A percentile compares a stretch with the other conserved stretches of the same genome.
These are phyloP conservation scores for Hypoxylon sp. DNA, from an alignment of 2,329 filamentous ascomycete species.

Conservation along the genomic window DNA sequence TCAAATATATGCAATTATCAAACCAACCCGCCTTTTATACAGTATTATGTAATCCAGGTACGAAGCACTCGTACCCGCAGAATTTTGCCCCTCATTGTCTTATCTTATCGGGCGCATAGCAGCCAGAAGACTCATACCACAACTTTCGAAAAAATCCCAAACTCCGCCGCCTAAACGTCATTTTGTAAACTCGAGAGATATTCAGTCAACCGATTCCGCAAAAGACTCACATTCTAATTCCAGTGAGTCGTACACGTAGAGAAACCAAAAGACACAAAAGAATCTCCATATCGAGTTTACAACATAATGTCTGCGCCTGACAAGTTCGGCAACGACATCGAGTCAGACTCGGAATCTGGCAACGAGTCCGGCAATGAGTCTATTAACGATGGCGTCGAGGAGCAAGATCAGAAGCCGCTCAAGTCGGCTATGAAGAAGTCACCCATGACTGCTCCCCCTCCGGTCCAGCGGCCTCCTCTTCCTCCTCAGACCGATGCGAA, in stretches of 20 bases:
- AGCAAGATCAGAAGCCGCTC: constrained; percentile 74
- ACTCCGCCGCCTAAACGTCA: constrained; percentile 44
- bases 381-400: constrained; percentile 70
- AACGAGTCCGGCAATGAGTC: constrained; percentile 71
- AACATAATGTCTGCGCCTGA: constrained; percentile 71
- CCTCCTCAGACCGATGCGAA: constrained; percentile 95
- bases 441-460: constrained; percentile 69
- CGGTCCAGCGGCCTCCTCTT: constrained; percentile 67
- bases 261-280: not conserved
- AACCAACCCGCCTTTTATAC: not conserved
- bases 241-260: constrained; percentile 4
- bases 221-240: not conserved
- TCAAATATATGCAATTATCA: not conserved
- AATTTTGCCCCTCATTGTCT: constrained; percentile 45
- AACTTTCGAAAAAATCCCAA: constrained; percentile 47
- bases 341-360: constrained; percentile 77
- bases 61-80: constrained; percentile 7
- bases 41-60: constrained; percentile 7
- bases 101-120: constrained; percentile 45
- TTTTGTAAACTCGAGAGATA: constrained; percentile 11
- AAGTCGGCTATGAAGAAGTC: constrained; percentile 92
- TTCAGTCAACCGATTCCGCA: constrained; percentile 2
- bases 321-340: constrained; percentile 79
- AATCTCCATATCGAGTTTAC: constrained; percentile 7
- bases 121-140: constrained; percentile 46